Evolutionary conservation across 768 basidiomycete genomes (phyloP), one percentile per base, ranked within the genome.

Genomic region (Podaxis sp.): DNA sequence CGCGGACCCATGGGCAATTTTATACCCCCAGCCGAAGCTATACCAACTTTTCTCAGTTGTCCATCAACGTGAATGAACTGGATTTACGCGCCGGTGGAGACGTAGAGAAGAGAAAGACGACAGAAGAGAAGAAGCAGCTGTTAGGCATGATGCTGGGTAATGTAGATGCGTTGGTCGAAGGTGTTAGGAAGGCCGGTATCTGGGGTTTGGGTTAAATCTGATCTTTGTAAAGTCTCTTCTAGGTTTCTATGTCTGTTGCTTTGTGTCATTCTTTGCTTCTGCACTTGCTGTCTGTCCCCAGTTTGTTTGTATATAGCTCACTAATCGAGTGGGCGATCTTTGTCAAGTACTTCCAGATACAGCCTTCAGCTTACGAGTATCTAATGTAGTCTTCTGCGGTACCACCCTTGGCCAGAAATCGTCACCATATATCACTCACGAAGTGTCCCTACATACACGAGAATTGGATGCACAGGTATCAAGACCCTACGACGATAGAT

Each of bases 81-180:
- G 57, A 51, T 21, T 42, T 50, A 9, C 59, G 53, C 36, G 62
- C 37, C 13, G 66, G 57, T 28, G 65, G 63, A 32, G 64, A 57
- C 47, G 42, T 65, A 16, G 62, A 61, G 32, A 70, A 75, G 53
- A 67, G 75, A 63, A 79, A 80, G 65, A 89, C 86, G 46, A 92
- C 85, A 46, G 88, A 91, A 61, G 90, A 94, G 74, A 94, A 94
- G 77, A 93, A 89, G 72, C 84, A 86, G 69, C 70, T 91, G 47
- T 68, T 96, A 60, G 89, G 89, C 0, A 87, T 83, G 48, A 88
- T 94, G 85, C 72, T 96, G 47, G 93, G 92, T 3, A 95, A 96
- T 70, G 94, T 96, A 2, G 94, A 95, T 70, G 89, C 90, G 32
- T 79, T 96, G 9, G 91, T 96, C 4, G 91, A 93, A 63, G 88